phyloP scores from a whole-genome alignment of 331 rosid species.

The Dryas integrifolia region DNA sequence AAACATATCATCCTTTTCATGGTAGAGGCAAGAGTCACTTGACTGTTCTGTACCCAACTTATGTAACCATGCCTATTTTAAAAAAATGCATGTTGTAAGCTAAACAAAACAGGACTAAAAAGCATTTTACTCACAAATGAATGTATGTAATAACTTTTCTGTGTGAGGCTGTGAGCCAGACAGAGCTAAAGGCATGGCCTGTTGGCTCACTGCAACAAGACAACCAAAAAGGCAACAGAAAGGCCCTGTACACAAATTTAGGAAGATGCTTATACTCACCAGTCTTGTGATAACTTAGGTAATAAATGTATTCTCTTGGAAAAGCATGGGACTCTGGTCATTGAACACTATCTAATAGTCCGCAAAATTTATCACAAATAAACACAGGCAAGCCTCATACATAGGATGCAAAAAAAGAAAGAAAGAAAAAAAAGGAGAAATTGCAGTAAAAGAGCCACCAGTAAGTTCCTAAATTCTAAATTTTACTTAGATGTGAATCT shows the following conservation, averaged over 20 bases:
- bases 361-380: not conserved
- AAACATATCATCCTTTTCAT: slow-evolving; percentile 71
- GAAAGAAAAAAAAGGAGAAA: not conserved
- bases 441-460: not conserved
- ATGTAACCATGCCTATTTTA: slow-evolving; percentile 75
- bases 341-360: not conserved
- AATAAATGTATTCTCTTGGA: not conserved
- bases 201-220: slow-evolving; percentile 10
- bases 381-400: not conserved
- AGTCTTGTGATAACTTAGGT: not conserved
- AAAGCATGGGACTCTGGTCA: not conserved
- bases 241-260: not conserved
- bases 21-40: slow-evolving; percentile 71
- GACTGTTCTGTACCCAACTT: slow-evolving; percentile 71
- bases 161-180: not conserved
- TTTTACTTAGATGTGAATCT: not conserved
- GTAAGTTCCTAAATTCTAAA: not conserved
- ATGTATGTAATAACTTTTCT: not conserved
- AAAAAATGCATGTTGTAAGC: not conserved
- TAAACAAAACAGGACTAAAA: not conserved
- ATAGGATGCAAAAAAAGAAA: not conserved
- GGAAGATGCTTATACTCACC: not conserved
- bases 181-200: not conserved
- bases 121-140: slow-evolving; percentile 5
- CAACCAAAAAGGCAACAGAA: slow-evolving; percentile 1